Evolutionary conservation across 2,329 filamentous ascomycete genomes (phyloP), one percentile per base, ranked within the genome.

Genomic region (Alternaria novae-zelandiae): DNA sequence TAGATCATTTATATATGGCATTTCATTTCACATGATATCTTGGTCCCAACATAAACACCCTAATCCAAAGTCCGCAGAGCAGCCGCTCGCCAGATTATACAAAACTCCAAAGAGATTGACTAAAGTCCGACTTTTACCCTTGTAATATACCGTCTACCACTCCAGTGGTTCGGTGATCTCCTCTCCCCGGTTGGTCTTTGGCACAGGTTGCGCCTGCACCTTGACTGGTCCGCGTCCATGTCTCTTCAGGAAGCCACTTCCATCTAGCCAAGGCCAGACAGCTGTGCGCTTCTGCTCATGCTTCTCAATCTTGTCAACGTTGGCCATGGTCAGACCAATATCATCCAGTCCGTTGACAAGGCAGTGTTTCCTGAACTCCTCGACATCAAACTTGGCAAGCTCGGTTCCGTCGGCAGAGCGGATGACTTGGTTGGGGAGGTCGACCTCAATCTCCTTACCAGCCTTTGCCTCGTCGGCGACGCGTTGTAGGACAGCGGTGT

Each of bases 321-420:
- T 88, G 83, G 96, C 92, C 86, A 97, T 93, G 6, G 95, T 98
- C 68, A 98, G 83, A 36, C 95, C 95, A 74, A 98, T 98, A 73
- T 98, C 96, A 78, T 98, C 95, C 10, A 98, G 88, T 0, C 95
- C 95, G 77, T 98, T 97, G 74, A 97, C 81, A 54, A 98, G 83
- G 81, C 95, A 98, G 83, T 98, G 93, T 83, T 96, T 97, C 78
- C 94, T 86, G 86, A 98, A 98, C 82, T 91, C 89, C 78, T 98
- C 95, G 6, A 97, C 92, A 1, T 97, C 91, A 76, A 98, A 98
- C 44, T 82, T 81, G 76, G 90, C 90, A 57, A 98, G 87, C 70
- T 88, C 87, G 66, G 89, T 89, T 68, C 95, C 95, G 17, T 86
- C 82, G 0, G 88, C 89, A 69, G 92, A 89, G 78, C 91, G 93